Evolutionary conservation across 371 early-diverging fungal species (phyloP).

Genomic region (Amoeboaphelidium protococcarum): DNA sequence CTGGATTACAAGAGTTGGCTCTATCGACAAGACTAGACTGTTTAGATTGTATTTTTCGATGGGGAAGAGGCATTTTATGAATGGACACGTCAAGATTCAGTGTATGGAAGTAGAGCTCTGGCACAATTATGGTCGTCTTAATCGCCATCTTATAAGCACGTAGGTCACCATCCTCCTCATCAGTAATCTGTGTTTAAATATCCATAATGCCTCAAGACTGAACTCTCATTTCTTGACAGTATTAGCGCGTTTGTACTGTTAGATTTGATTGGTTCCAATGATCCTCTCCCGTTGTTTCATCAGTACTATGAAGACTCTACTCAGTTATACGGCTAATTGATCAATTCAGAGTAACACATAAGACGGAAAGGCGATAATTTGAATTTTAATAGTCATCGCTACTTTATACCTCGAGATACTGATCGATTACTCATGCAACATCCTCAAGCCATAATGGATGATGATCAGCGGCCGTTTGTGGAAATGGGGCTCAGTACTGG

Average conservation of each 20-base stretch:
- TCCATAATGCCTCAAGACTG: neutral
- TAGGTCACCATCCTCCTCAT: no score
- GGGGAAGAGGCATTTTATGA: slow-evolving; percentile 76
- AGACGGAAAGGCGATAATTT: neutral
- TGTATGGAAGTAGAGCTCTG: slow-evolving; percentile 65
- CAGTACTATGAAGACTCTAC: neutral
- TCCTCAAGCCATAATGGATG: slow-evolving; percentile 28
- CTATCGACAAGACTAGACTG: slow-evolving; percentile 14
- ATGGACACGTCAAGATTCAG: slow-evolving; percentile 53
- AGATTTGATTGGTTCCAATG: neutral
- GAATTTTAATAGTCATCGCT: slow-evolving; percentile 8
- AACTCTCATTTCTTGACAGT: neutral
- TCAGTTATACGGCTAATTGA: neutral
- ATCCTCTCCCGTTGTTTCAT: neutral
- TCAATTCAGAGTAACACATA: neutral
- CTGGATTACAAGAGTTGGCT: neutral
- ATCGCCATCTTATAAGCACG: neutral
- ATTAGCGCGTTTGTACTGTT: neutral
- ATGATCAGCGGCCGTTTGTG: slow-evolving; percentile 79
- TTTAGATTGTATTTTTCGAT: slow-evolving; percentile 84
- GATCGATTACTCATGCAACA: slow-evolving; percentile 3
- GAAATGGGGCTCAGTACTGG: slow-evolving; percentile 54
- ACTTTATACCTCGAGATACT: slow-evolving; percentile 18
- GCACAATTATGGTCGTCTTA: slow-evolving; percentile 4
- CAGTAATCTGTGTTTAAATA: no score